These are phyloP conservation scores for Penicillium sp. DNA, from an alignment of 2,329 filamentous ascomycete species.

Conservation along the genomic window DNA sequence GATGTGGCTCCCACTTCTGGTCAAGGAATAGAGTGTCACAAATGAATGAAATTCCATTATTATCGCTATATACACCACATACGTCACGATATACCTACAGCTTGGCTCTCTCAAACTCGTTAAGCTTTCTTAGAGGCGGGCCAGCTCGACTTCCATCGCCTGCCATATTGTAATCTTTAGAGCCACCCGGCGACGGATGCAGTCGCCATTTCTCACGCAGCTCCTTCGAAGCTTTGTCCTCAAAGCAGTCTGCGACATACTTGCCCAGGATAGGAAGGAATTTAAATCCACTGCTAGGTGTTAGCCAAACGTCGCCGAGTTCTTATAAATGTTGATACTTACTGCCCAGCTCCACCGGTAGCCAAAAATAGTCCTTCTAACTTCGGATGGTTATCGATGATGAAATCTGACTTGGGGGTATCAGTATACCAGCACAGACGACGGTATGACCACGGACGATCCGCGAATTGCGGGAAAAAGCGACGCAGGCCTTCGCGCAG, in stretches of 20 bases:
- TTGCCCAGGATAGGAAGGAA: slow-evolving; percentile 69
- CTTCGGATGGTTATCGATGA: slow-evolving; percentile 68
- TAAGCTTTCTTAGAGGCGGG: slow-evolving; percentile 29
- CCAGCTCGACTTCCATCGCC: slow-evolving; percentile 36
- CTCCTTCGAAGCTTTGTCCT: slow-evolving; percentile 48
- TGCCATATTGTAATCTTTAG: slow-evolving; percentile 16
- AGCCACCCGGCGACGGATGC: slow-evolving; percentile 2
- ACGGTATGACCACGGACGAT: slow-evolving; percentile 62
- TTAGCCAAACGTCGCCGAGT: too few species aligned
- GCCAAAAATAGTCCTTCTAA: slow-evolving; percentile 53
- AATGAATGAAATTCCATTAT: background rate
- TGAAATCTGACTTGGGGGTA: slow-evolving; percentile 69
- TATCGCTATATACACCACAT: background rate
- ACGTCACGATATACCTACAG: slow-evolving; percentile 14
- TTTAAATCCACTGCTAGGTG: slow-evolving; percentile 53
- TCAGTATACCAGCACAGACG: slow-evolving; percentile 77
- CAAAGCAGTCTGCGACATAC: slow-evolving; percentile 62
- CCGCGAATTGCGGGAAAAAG: slow-evolving; percentile 63
- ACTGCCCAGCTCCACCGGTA: slow-evolving; percentile 31
- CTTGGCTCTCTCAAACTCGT: slow-evolving; percentile 28
- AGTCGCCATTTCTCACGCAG: slow-evolving; percentile 65
- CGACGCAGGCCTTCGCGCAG: slow-evolving; percentile 63
- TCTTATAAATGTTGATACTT: too few species aligned
- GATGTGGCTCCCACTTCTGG: background rate
- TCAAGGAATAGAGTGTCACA: background rate